These are phyloP conservation scores for Quercus lobata DNA, from an alignment of 331 rosid species.

Conservation along the genomic window DNA sequence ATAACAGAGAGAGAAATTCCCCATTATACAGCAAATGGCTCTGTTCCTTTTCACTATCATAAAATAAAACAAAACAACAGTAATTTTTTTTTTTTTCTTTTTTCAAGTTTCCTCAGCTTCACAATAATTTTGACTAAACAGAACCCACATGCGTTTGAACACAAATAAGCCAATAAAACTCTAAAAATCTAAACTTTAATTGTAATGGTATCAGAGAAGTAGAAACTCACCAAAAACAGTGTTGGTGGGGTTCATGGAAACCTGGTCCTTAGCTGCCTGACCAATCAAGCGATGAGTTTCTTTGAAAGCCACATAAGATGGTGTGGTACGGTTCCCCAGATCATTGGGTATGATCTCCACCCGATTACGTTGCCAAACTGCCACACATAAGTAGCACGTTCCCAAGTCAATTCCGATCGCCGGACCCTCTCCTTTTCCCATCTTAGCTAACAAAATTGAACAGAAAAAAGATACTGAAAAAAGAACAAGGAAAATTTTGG, in stretches of 20 bases:
- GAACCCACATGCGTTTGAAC: too few relatives aligned
- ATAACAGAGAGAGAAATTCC: too few relatives aligned
- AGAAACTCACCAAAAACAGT: conserved; percentile 59
- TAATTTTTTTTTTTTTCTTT: too few relatives aligned
- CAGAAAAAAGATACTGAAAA: background rate
- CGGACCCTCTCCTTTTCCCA: conserved; percentile 60
- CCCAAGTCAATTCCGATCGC: conserved; percentile 81
- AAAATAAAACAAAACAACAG: too few relatives aligned
- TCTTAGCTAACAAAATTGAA: conserved; percentile 28
- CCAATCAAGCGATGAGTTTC: conserved; percentile 67
- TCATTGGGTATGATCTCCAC: conserved; percentile 80
- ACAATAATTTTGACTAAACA: too few relatives aligned
- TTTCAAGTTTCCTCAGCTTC: too few relatives aligned
- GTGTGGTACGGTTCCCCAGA: conserved; percentile 71
- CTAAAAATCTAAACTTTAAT: too few relatives aligned
- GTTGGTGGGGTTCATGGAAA: conserved; percentile 65
- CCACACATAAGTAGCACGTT: conserved; percentile 64
- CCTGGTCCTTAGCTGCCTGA: conserved; percentile 65
- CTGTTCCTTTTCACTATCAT: too few relatives aligned
- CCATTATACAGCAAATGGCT: too few relatives aligned
- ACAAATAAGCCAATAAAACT: too few relatives aligned
- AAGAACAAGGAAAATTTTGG: too few relatives aligned
- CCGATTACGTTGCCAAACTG: conserved; percentile 71
- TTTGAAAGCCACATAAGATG: conserved; percentile 72
- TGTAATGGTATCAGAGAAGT: background rate